A percentile compares a stretch with the other conserved stretches of the same genome.
Evolutionary conservation across 345 rosid species (phyloP).

Genomic region (Aegle marmelos): DNA sequence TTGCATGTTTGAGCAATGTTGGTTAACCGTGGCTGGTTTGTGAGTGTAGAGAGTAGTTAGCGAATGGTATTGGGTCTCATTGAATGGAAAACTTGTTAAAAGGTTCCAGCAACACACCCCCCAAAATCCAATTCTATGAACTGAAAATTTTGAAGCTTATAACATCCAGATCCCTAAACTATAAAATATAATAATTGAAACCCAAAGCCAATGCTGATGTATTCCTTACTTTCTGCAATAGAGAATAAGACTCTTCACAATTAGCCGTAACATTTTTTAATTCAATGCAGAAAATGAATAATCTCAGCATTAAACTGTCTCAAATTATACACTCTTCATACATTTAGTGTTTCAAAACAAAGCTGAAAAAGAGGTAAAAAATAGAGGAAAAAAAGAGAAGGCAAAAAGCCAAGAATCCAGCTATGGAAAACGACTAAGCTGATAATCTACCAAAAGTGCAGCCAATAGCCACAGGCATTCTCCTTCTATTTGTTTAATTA

Average conservation of each 20-base stretch:
- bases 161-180: no score
- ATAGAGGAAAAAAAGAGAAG: neutral
- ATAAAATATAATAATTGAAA: neutral
- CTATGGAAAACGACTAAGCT: slow-evolving; percentile 20
- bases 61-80: no score
- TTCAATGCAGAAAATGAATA: neutral
- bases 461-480: neutral
- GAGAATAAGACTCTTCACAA: neutral
- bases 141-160: no score
- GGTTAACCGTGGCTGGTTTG: no score
- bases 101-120: no score
- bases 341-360: slow-evolving; percentile 11
- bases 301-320: slow-evolving; percentile 16
- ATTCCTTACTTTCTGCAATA: neutral
- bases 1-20: no score
- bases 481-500: slow-evolving; percentile 18
- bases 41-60: no score
- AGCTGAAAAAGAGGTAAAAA: neutral
- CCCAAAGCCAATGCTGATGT: neutral
- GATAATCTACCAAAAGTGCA: slow-evolving; percentile 31
- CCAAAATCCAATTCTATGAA: no score
- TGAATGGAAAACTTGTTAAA: no score
- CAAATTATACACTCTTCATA: slow-evolving; percentile 34
- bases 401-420: slow-evolving; percentile 17
- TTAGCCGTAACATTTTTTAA: neutral